Percentiles rank a stretch among this genome's conserved stretches.
Evolutionary conservation across 2,329 filamentous ascomycete species (phyloP).

Genomic region (Apiospora hydei): DNA sequence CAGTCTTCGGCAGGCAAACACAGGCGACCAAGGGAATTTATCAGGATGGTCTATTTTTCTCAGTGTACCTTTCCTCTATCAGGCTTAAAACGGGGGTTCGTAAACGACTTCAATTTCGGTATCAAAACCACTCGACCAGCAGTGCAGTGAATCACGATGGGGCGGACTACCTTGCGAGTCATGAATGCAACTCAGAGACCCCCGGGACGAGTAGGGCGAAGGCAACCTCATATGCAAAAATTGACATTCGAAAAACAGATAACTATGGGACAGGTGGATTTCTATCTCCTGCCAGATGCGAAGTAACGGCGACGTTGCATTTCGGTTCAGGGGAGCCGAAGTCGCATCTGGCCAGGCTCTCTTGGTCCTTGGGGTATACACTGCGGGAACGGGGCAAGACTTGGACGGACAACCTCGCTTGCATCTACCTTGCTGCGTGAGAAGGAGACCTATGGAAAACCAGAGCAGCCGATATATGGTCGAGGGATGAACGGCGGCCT

Average conservation of each 20-base stretch:
- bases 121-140: background rate
- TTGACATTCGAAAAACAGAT: background rate
- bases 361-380: background rate
- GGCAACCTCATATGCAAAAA: no score
- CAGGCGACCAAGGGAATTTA: background rate
- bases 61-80: background rate
- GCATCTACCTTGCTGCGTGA: background rate
- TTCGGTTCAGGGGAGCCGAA: background rate
- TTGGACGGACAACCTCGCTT: background rate
- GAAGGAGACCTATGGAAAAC: background rate
- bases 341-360: background rate
- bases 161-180: background rate
- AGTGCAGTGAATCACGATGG: background rate
- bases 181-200: background rate
- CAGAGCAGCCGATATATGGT: background rate
- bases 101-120: background rate
- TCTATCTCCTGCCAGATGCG: background rate
- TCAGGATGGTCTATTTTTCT: background rate
- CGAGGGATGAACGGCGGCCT: background rate
- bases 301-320: background rate
- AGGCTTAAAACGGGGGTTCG: background rate
- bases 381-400: background rate
- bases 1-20: background rate
- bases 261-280: background rate
- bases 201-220: no score